These are phyloP conservation scores for Monilinia fructicola DNA, from an alignment of 2,329 filamentous ascomycete genomes.

Conservation along the genomic window DNA sequence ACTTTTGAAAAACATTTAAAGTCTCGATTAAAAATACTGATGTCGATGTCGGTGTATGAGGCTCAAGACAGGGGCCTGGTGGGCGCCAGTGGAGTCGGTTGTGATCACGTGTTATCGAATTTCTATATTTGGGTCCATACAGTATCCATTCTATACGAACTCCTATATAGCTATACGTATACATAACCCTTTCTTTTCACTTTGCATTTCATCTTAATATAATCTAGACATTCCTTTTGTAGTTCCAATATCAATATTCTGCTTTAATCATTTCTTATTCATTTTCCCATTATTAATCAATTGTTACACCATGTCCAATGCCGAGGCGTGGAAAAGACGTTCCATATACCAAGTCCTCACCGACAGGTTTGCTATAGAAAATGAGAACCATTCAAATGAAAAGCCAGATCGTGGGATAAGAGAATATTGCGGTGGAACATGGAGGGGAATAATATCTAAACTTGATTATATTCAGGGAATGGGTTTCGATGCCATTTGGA, in stretches of 20 bases:
- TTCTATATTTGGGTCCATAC: neutral
- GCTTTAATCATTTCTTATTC: neutral
- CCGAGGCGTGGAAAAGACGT: conserved; percentile 39
- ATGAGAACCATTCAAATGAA: conserved; percentile 20
- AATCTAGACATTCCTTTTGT: neutral
- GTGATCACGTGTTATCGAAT: neutral
- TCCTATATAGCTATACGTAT: neutral
- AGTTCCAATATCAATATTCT: neutral
- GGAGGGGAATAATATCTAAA: conserved; percentile 46
- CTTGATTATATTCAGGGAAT: conserved; percentile 50
- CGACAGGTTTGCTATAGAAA: conserved; percentile 43
- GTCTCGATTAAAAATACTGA: too few species aligned
- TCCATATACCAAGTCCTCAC: conserved; percentile 47
- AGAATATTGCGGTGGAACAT: conserved; percentile 49
- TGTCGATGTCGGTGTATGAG: too few species aligned
- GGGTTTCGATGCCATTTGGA: conserved; percentile 39
- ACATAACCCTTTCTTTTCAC: neutral
- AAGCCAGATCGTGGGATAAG: neutral
- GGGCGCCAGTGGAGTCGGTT: neutral
- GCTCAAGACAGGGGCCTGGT: neutral
- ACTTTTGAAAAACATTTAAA: too few species aligned
- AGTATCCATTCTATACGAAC: neutral
- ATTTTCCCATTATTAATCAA: neutral
- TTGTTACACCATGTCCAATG: conserved; percentile 18
- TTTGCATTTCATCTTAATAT: neutral